Conservation (phyloP, 2,329 filamentous ascomycete genomes). For the Beauveria brongniartii region DNA sequence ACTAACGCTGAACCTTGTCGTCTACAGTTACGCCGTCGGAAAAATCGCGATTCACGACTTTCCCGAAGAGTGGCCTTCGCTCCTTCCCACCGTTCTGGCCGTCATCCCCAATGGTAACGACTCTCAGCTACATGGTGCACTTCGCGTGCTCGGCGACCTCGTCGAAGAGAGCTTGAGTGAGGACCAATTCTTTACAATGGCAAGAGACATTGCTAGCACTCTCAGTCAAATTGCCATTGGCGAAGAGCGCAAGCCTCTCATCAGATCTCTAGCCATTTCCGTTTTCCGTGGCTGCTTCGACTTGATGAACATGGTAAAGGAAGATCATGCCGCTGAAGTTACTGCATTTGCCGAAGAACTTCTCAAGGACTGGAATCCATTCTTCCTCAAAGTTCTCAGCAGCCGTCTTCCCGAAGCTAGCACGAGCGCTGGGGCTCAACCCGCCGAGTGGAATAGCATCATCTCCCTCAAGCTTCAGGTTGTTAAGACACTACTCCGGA, state of each 20-base stretch:
- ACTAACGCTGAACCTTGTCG: not conserved
- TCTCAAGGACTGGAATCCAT: conserved; percentile 76
- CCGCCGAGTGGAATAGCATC: conserved; percentile 68
- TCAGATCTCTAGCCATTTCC: conserved; percentile 78
- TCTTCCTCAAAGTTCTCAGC: conserved; percentile 76
- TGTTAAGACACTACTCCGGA: conserved; percentile 88
- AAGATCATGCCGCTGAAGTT: conserved; percentile 79
- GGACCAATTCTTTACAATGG: conserved; percentile 88
- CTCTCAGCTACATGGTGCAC: conserved; percentile 75
- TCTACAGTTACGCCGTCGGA: conserved; percentile 63
- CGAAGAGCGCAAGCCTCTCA: conserved; percentile 61
- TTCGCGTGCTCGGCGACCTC: conserved; percentile 80
- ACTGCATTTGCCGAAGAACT: conserved; percentile 85
- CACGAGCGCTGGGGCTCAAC: conserved; percentile 36
- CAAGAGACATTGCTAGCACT: conserved; percentile 73
- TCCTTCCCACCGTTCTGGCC: conserved; percentile 72
- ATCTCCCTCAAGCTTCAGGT: conserved; percentile 87
- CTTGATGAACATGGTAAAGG: conserved; percentile 92
- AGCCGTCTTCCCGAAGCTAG: conserved; percentile 60
- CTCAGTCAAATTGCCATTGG: conserved; percentile 77
- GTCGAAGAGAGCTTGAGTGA: conserved; percentile 92
- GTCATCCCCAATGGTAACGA: conserved; percentile 71
- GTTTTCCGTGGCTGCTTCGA: conserved; percentile 91
- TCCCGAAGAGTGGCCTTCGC: conserved; percentile 86
- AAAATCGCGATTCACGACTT: conserved; percentile 93